Evolutionary conservation across 2,329 filamentous ascomycete species (phyloP).

Genomic region (Colletotrichum nymphaeae): DNA sequence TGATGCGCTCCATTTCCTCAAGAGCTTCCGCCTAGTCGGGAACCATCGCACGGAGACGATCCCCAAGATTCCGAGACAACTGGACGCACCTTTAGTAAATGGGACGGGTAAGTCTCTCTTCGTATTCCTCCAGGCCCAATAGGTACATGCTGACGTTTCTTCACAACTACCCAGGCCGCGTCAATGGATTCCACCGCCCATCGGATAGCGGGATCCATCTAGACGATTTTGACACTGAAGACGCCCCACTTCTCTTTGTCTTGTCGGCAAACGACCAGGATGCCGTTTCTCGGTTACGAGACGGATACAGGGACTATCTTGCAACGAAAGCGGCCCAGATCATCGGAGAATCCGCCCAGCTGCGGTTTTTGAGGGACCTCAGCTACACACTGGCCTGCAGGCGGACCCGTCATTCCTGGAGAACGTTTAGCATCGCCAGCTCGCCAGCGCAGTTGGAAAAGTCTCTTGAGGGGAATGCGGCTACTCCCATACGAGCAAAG

Average conservation of each 20-base stretch:
- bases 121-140: accelerated
- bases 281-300: slow-evolving; percentile 49
- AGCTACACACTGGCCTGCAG: slow-evolving; percentile 54
- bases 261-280: slow-evolving; percentile 55
- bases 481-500: background rate
- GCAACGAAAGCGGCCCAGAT: slow-evolving; percentile 13
- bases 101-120: background rate
- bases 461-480: background rate
- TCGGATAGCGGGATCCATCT: slow-evolving; percentile 27
- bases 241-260: slow-evolving; percentile 50
- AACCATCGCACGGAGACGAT: slow-evolving; percentile 23
- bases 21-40: slow-evolving; percentile 19
- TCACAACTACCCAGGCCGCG: background rate
- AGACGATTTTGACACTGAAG: background rate
- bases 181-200: background rate
- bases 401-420: slow-evolving; percentile 22
- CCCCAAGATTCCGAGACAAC: background rate
- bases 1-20: slow-evolving; percentile 39
- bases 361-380: slow-evolving; percentile 44
- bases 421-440: slow-evolving; percentile 14
- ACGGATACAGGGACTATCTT: slow-evolving; percentile 42
- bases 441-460: background rate
- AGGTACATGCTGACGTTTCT: background rate
- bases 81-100: background rate
- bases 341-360: background rate